Evolutionary conservation across 768 basidiomycete genomes (phyloP), one percentile per base, ranked within the genome.

Genomic region (Tulasnella sp.): DNA sequence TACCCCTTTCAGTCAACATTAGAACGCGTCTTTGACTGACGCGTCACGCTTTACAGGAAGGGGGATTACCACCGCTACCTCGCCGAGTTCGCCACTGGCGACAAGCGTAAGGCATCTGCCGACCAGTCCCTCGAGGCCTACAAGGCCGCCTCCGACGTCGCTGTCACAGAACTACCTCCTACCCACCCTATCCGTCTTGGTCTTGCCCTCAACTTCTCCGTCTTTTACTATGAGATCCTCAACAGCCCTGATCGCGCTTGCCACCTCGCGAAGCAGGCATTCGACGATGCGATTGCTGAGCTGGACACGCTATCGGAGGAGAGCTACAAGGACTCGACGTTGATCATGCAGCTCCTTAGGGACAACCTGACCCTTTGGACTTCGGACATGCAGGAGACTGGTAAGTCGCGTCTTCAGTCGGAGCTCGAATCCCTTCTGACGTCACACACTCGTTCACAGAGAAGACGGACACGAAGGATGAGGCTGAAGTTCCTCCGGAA

Each of bases 1-100:
- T 25, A 25, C 34, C 32, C 19, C 49, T 23, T 19, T 15, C 52
- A 23, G 5, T 52, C n/a, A 6, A 11, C 57, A 58, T 60, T 63
- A 42, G 5, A 57, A 62, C 48, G 27, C 17, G 35, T n/a, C 17
- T 19, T 31, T 31, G 29, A 21, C 9, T 12, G 19, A 21, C 4
- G 4, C 39, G 19, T 12, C 52, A 15, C 59, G 1, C 12, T 42
- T 11, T 17, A 32, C 65, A 86, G 84, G 83, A 82, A 81, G 71
- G 89, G 87, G 57, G 89, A 91, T 68, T 92, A 91, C 72, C 87
- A 86, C 73, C 84, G 88, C 62, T 92, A 91, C 71, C 78, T 90
- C 53, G 86, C 87, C 46, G 89, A 91, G 70, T 85, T 89, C 66
- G 82, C 86, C 15, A 80, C 78, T 23, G 78, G 80, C 62, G 75